A percentile compares a stretch with the other conserved stretches of the same genome.
Conservation (phyloP, 352 stramenopile genomes). For the Phytophthora pini region DNA sequence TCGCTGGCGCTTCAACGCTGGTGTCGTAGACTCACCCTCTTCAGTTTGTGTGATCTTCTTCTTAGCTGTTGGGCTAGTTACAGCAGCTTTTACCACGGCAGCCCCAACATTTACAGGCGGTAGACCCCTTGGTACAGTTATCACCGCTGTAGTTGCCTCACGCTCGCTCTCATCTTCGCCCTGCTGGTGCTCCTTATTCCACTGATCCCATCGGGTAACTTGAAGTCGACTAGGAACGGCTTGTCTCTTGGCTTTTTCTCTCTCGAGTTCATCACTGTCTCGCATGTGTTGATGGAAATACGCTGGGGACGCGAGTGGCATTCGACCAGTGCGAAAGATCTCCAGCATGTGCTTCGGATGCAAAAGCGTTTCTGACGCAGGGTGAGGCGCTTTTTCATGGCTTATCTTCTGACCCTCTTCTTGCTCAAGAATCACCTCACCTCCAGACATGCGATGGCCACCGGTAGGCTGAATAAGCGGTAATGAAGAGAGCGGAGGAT, state of each 20-base stretch:
- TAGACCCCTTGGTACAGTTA: conserved; percentile 4
- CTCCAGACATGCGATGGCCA: conserved; percentile 21
- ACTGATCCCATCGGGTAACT: conserved; percentile 49
- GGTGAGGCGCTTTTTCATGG: not conserved
- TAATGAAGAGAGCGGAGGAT: conserved; percentile 35
- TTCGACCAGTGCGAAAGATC: conserved; percentile 68
- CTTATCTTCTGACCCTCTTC: conserved; percentile 1
- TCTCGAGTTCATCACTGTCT: conserved; percentile 19
- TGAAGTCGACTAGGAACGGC: conserved; percentile 35
- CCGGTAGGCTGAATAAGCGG: conserved; percentile 33
- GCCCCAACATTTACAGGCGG: not conserved
- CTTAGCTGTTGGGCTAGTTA: conserved; percentile 7
- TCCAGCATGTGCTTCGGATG: conserved; percentile 72
- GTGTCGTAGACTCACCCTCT: conserved; percentile 33
- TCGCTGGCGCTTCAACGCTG: conserved; percentile 62
- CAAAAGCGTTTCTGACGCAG: conserved; percentile 45
- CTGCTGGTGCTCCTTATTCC: conserved; percentile 30
- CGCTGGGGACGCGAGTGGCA: conserved; percentile 62
- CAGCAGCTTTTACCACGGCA: not conserved
- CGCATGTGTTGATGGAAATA: conserved; percentile 66
- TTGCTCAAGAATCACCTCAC: conserved; percentile 5
- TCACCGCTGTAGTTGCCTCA: conserved; percentile 19
- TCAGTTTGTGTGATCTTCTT: conserved; percentile 2
- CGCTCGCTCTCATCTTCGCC: conserved; percentile 31
- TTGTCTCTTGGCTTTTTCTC: not conserved